Percentiles rank a stretch among this genome's conserved stretches.
These are phyloP conservation scores for Byssochlamys sp. DNA, from an alignment of 2,329 filamentous ascomycete species.

Conservation along the genomic window DNA sequence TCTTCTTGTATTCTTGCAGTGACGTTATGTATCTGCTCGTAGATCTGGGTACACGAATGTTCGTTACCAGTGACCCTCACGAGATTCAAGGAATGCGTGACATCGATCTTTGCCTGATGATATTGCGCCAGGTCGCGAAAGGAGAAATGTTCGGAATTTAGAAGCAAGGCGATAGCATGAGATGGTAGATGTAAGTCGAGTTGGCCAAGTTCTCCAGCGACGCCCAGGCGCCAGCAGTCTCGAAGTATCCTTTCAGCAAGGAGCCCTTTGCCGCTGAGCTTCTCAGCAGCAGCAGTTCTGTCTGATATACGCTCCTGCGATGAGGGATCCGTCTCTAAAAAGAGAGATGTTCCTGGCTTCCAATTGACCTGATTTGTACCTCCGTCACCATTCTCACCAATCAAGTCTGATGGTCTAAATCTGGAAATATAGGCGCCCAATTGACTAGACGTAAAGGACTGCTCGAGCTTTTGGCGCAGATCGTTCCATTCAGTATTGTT, in stretches of 20 bases:
- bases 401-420: not conserved
- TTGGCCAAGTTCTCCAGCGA: slow-evolving; percentile 26
- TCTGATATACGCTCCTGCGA: slow-evolving; percentile 9
- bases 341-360: slow-evolving; percentile 24
- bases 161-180: slow-evolving; percentile 20
- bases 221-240: slow-evolving; percentile 29
- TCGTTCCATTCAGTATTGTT: slow-evolving; percentile 18
- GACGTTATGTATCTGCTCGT: slow-evolving; percentile 23
- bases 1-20: slow-evolving; percentile 21
- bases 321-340: slow-evolving; percentile 13
- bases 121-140: slow-evolving; percentile 28
- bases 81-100: slow-evolving; percentile 23
- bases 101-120: slow-evolving; percentile 27
- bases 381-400: not conserved
- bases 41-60: slow-evolving; percentile 23
- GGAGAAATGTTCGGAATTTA: slow-evolving; percentile 24
- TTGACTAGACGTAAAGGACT: slow-evolving; percentile 28
- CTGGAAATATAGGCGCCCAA: slow-evolving; percentile 20
- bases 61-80: slow-evolving; percentile 28
- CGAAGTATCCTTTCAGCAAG: slow-evolving; percentile 29
- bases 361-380: slow-evolving; percentile 11
- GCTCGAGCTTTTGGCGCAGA: slow-evolving; percentile 18
- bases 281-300: slow-evolving; percentile 12
- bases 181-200: slow-evolving; percentile 24
- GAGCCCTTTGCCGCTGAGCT: slow-evolving; percentile 21